These are phyloP conservation scores for Ganoderma leucocontextum DNA, from an alignment of 1,284 basidiomycete species.

Conservation along the genomic window DNA sequence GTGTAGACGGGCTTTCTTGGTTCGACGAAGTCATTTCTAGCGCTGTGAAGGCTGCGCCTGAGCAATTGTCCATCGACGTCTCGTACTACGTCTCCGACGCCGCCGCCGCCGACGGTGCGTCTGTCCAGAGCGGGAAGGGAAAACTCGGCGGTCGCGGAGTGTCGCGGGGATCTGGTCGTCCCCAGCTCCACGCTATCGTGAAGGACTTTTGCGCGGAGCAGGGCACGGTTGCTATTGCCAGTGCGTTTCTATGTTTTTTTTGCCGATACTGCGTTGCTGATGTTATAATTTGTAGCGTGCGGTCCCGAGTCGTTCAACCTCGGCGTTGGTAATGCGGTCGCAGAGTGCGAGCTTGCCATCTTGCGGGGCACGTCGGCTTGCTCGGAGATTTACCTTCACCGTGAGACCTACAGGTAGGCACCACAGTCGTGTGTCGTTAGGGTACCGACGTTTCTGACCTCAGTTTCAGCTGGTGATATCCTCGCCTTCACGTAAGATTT, in stretches of 20 bases:
- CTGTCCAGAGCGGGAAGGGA: constrained; percentile 8
- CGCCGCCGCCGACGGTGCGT: not conserved
- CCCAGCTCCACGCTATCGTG: constrained; percentile 27
- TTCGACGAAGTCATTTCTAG: constrained; percentile 30
- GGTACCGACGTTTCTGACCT: not conserved
- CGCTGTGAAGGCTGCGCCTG: constrained; percentile 11
- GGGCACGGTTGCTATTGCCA: constrained; percentile 34
- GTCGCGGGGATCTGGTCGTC: constrained; percentile 30
- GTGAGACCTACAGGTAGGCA: constrained; percentile 18
- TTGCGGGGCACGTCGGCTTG: constrained; percentile 15
- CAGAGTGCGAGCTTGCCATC: constrained; percentile 43
- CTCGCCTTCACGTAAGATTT: not conserved
- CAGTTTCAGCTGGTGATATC: not conserved
- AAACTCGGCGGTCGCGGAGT: constrained; percentile 24
- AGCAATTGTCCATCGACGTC: constrained; percentile 13
- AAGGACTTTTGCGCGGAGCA: constrained; percentile 26
- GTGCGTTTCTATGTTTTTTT: constrained; percentile 22
- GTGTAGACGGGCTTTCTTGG: constrained; percentile 37
- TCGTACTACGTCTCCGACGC: constrained; percentile 17
- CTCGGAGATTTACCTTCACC: constrained; percentile 23
- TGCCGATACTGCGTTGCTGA: not conserved
- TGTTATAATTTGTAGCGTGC: constrained; percentile 38
- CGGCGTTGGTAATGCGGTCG: constrained; percentile 48
- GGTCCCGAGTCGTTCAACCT: constrained; percentile 46
- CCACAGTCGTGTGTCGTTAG: not conserved